These are phyloP conservation scores for Saccharomycopsis oosterbeekiorum DNA, from an alignment of 805 yeast genomes.

Conservation along the genomic window DNA sequence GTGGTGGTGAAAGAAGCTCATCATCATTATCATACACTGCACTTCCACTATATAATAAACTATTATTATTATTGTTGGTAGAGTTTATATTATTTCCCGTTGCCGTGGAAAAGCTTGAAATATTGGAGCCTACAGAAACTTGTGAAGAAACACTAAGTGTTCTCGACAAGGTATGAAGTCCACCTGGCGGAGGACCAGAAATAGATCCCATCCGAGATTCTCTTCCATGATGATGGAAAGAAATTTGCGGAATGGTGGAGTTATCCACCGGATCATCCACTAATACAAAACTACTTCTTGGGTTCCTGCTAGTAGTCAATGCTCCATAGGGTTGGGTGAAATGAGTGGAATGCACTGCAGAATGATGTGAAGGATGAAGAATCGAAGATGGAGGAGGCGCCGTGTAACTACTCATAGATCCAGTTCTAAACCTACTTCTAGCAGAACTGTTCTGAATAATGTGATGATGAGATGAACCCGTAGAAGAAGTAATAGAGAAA, in stretches of 20 bases:
- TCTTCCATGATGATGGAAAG: not conserved
- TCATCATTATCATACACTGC: not conserved
- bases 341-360: not conserved
- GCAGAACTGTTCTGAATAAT: not conserved
- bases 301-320: not conserved
- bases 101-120: constrained; percentile 11
- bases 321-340: not conserved
- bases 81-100: not conserved
- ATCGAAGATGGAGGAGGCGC: not conserved
- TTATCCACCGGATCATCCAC: not conserved
- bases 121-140: constrained; percentile 8
- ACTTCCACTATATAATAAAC: not conserved
- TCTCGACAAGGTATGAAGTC: constrained; percentile 14
- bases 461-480: not conserved
- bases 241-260: not conserved
- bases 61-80: constrained; percentile 3
- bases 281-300: not conserved
- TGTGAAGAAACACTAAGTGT: constrained; percentile 16
- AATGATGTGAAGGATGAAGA: not conserved
- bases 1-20: not conserved
- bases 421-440: not conserved
- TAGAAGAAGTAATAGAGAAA: not conserved
- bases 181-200: constrained; percentile 1
- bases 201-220: not conserved
- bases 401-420: not conserved